phyloP scores from a whole-genome alignment of 139 green algal genomes.

The Microglena sp. region DNA sequence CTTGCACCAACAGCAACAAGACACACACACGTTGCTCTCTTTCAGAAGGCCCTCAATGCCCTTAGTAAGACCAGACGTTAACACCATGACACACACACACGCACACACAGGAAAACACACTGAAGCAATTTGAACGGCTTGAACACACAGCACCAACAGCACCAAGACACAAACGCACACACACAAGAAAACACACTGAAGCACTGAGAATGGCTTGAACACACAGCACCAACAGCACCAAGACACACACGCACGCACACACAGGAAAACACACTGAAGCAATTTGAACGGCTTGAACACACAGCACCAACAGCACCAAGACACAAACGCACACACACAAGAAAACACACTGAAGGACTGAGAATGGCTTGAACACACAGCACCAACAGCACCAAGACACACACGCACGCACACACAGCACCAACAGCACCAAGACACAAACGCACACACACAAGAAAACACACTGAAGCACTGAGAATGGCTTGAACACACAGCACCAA shows the following conservation, averaged over 20 bases:
- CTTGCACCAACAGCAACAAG: neutral
- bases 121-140: no score
- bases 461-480: no score
- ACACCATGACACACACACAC: constrained; percentile 1
- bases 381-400: neutral
- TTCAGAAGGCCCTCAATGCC: constrained; percentile 98
- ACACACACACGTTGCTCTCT: constrained; percentile 90
- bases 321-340: no score
- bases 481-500: no score
- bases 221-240: neutral
- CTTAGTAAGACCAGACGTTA: constrained; percentile 84
- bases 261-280: no score
- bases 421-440: no score
- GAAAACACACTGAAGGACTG: neutral
- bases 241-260: constrained; percentile 6
- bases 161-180: neutral
- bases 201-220: neutral
- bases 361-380: neutral
- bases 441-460: no score
- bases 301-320: no score
- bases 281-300: no score
- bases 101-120: no score
- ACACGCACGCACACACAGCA: no score
- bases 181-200: neutral
- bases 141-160: neutral